Evolutionary conservation across 495 filamentous ascomycete species (phyloP), one percentile per base, ranked within the genome.

Genomic region (Penicillium waksmanii): DNA sequence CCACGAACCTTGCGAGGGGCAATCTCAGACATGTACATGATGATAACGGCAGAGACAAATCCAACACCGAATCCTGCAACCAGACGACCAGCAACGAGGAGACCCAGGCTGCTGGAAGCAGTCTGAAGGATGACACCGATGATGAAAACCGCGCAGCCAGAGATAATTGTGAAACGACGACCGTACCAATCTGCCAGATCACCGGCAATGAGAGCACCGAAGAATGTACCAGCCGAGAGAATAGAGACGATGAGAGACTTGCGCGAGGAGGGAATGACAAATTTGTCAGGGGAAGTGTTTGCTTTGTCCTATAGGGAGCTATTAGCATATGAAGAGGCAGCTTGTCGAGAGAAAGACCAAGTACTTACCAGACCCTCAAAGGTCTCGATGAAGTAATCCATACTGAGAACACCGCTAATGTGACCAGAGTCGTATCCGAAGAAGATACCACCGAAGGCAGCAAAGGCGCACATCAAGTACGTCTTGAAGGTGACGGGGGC

Each of bases 221-320:
- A 87, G 82, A 92, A 91, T 57, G 89, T 91, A 65, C 89, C 89
- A 64, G 80, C 82, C 27, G 89, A 91, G 19, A 91, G 82, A 64
- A 92, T 89, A 27, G 88, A 89, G 61, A 85, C 85, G 65, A 89
- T 89, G 33, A 91, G 79, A 6, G 85, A 87, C 62, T 84, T 82
- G 43, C 75, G 72, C 48, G 69, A 79, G 11, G 80, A 73, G 4
- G 78, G 72, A 23, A 86, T 63, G 19, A 77, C 75, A 61, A 82
- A 84, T 0, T 53, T 52, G 0, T 66, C 63, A 11, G 61, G 43
- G 36, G 63, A 55, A 21, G 68, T 73, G 15, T 64, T 71, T 6
- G 52, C 53, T 31, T 64, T 58, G 19, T 73, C 62, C 60, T 77
- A 56, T 34, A 44, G 6, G 19, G 33, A 31, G n/a, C 1, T 46